Evolutionary conservation across 495 filamentous ascomycete species (phyloP), one percentile per base, ranked within the genome.

Genomic region (Hypoxylon fragiforme): DNA sequence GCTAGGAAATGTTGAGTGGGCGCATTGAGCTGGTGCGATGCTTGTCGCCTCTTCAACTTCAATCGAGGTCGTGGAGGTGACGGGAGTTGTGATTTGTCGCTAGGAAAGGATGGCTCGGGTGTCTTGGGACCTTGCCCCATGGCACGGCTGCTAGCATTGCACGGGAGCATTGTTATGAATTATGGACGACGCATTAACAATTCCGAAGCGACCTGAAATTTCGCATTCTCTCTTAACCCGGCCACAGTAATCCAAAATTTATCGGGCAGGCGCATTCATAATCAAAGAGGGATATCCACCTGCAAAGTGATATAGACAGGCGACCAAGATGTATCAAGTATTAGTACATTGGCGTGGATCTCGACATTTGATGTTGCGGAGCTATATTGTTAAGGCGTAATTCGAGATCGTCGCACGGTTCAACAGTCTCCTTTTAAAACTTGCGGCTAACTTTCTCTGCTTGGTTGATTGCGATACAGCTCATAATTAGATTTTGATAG

Each of bases 1-100:
- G 77, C 79, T 2, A 82, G 69, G 49, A 82, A 82, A 18, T 81
- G 76, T 47, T 81, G 74, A 3, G 80, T 80, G 0, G 79, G 77
- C 14, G 78, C 78, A 18, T 73, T 63, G 12, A 78, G 63, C 36
- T 73, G 74, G 7, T 65, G 60, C 35, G 71, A 74, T 43, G 70
- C 69, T 49, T 72, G 69, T 51, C 77, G 76, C 55, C 69, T 71
- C 65, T 76, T 76, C 36, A 80, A 46, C 57, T 65, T 73, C 39
- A 78, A 60, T 36, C 75, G 73, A 48, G 73, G 71, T 47, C 69
- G 69, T 31, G 70, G 72, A 18, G 74, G 68, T 26, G 75, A 73
- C 20, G 72, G 69, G 18, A 70, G 55, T 41, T 65, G 69, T 35
- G 57, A 62, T 6, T 71, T 71, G 14, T 66, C 69, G 28, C 44